A percentile compares a stretch with the other conserved stretches of the same genome.
These are phyloP conservation scores for Podospora pseudocomata DNA, from an alignment of 495 filamentous ascomycete species.

Conservation along the genomic window DNA sequence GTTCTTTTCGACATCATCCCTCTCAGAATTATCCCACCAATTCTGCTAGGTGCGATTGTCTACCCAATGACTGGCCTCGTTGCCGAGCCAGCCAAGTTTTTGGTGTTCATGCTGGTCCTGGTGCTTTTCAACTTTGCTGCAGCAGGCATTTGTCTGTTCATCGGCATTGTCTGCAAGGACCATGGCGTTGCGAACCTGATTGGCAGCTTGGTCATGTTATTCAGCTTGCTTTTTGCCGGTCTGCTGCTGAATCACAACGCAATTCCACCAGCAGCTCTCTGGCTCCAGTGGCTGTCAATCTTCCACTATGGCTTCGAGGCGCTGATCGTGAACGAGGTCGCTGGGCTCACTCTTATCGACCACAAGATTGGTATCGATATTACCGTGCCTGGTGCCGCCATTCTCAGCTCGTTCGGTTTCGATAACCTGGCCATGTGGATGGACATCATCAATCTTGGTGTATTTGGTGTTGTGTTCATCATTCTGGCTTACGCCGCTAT, in stretches of 20 bases:
- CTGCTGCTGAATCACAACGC: conserved; percentile 90
- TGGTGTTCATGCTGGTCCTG: conserved; percentile 85
- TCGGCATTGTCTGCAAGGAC: conserved; percentile 92
- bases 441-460: conserved; percentile 75
- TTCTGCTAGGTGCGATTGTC: conserved; percentile 94
- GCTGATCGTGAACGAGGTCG: conserved; percentile 95
- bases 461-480: conserved; percentile 80
- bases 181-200: conserved; percentile 91
- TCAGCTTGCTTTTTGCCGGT: conserved; percentile 91
- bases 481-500: conserved; percentile 87
- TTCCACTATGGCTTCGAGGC: conserved; percentile 99
- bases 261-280: conserved; percentile 76
- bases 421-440: conserved; percentile 76
- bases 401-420: conserved; percentile 91
- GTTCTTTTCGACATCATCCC: conserved; percentile 94
- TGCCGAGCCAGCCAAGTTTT: conserved; percentile 75
- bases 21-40: conserved; percentile 86
- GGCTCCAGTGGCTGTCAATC: conserved; percentile 95
- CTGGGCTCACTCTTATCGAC: conserved; percentile 83
- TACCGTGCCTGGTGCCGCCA: conserved; percentile 89
- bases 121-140: conserved; percentile 96
- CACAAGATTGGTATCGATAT: conserved; percentile 95
- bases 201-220: conserved; percentile 95
- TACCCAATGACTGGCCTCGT: conserved; percentile 98
- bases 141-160: conserved; percentile 88